phyloP scores from a whole-genome alignment of 441 rosid species.

The Arabidopsis hybrid region DNA sequence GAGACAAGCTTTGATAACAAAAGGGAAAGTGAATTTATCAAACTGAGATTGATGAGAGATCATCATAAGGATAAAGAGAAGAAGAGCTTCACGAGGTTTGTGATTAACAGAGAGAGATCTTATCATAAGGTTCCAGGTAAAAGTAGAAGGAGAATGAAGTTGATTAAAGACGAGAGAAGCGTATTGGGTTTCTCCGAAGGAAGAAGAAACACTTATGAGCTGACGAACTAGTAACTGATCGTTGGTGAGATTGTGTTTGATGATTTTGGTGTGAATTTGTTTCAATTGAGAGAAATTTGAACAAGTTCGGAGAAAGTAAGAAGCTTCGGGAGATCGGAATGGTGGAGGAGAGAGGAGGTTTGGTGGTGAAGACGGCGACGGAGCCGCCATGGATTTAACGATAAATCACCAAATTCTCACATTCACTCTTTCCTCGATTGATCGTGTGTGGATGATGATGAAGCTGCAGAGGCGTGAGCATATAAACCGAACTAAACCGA shows the following conservation, averaged over 20 bases:
- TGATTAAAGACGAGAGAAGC: constrained; percentile 64
- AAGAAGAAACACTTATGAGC: constrained; percentile 57
- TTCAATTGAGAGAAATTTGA: constrained; percentile 59
- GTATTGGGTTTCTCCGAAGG: constrained; percentile 51
- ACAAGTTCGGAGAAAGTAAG: constrained; percentile 54
- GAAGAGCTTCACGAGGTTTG: constrained; percentile 55
- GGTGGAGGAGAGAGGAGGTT: constrained; percentile 33
- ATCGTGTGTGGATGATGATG: constrained; percentile 40
- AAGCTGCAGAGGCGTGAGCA: neutral
- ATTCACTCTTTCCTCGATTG: constrained; percentile 15
- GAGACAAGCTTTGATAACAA: constrained; percentile 67
- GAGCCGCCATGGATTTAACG: constrained; percentile 44
- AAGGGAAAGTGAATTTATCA: constrained; percentile 80
- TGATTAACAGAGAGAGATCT: constrained; percentile 53
- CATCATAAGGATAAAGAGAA: constrained; percentile 63
- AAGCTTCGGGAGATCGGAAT: constrained; percentile 57
- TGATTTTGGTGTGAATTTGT: constrained; percentile 63
- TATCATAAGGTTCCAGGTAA: constrained; percentile 81
- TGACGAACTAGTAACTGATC: constrained; percentile 68
- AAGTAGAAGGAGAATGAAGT: constrained; percentile 48
- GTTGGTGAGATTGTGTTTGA: constrained; percentile 52
- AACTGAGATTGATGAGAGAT: constrained; percentile 45
- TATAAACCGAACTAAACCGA: constrained; percentile 4
- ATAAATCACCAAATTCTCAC: neutral
- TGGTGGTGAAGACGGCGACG: constrained; percentile 44